These are phyloP conservation scores for Entrophospora sp. DNA, from an alignment of 192 early-diverging fungal species.

Conservation along the genomic window DNA sequence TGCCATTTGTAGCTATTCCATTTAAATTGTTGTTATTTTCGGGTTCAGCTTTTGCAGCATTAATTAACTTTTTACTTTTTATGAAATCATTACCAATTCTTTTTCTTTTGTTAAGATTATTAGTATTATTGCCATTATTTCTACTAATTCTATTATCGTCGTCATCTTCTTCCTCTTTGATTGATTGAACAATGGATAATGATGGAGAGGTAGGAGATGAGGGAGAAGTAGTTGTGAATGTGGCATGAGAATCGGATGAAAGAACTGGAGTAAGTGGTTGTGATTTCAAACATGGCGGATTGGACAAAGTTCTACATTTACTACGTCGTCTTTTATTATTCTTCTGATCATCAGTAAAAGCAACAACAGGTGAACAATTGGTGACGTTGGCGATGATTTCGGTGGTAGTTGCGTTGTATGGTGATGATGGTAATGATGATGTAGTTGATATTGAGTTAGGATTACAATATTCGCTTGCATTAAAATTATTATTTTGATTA, in stretches of 20 bases:
- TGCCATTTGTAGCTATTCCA: too few relatives aligned
- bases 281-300: not conserved
- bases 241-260: conserved; percentile 2
- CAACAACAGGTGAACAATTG: too few relatives aligned
- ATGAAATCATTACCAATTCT: not conserved
- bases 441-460: not conserved
- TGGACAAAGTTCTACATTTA: not conserved
- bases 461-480: not conserved
- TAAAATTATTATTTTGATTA: not conserved
- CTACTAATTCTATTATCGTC: too few relatives aligned
- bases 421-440: not conserved
- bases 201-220: conserved; percentile 10
- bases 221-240: not conserved
- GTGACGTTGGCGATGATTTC: not conserved
- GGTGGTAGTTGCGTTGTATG: not conserved
- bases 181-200: not conserved
- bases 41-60: too few relatives aligned
- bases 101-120: not conserved
- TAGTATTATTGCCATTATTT: not conserved
- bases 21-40: too few relatives aligned
- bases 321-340: not conserved
- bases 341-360: not conserved
- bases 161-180: conserved; percentile 20
- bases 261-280: conserved; percentile 11
- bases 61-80: too few relatives aligned